phyloP scores from a whole-genome alignment of 192 early-diverging fungal species.

The Coemansia sp. region DNA sequence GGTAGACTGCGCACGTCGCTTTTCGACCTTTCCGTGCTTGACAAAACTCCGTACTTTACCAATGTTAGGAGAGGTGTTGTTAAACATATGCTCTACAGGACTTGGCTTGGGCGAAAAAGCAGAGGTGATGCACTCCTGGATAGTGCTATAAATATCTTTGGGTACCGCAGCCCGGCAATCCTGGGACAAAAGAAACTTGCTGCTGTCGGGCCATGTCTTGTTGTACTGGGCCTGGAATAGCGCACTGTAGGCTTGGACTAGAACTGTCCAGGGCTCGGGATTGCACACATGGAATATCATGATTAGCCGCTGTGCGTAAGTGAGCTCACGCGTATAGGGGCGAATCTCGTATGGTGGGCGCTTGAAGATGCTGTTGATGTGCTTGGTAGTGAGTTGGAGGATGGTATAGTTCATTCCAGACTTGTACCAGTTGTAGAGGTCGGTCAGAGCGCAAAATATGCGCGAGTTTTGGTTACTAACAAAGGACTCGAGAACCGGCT shows the following conservation, averaged over 20 bases:
- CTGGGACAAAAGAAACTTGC: constrained; percentile 16
- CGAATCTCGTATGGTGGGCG: constrained; percentile 25
- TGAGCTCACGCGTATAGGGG: constrained; percentile 27
- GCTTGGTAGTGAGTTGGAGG: constrained; percentile 22
- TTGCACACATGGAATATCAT: constrained; percentile 29
- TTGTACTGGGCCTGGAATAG: constrained; percentile 9
- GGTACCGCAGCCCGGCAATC: constrained; percentile 6
- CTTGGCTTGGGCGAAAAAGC: neutral
- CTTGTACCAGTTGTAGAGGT: constrained; percentile 23
- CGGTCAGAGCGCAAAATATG: constrained; percentile 23
- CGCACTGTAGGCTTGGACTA: constrained; percentile 18
- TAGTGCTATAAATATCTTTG: constrained; percentile 8
- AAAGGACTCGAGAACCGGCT: constrained; percentile 27
- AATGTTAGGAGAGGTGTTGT: neutral
- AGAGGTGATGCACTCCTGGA: constrained; percentile 12
- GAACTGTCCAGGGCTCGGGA: constrained; percentile 9
- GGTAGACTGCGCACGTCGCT: constrained; percentile 1
- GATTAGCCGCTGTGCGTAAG: constrained; percentile 27
- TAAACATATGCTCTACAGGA: neutral
- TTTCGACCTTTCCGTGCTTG: neutral
- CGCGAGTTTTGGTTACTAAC: constrained; percentile 43
- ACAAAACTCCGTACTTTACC: neutral
- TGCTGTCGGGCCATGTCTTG: constrained; percentile 15
- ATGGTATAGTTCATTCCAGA: constrained; percentile 11
- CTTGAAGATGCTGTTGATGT: constrained; percentile 39